Percentiles rank a stretch among this genome's conserved stretches.
These are phyloP conservation scores for Gossypium raimondii DNA, from an alignment of 345 rosid genomes.

Conservation along the genomic window DNA sequence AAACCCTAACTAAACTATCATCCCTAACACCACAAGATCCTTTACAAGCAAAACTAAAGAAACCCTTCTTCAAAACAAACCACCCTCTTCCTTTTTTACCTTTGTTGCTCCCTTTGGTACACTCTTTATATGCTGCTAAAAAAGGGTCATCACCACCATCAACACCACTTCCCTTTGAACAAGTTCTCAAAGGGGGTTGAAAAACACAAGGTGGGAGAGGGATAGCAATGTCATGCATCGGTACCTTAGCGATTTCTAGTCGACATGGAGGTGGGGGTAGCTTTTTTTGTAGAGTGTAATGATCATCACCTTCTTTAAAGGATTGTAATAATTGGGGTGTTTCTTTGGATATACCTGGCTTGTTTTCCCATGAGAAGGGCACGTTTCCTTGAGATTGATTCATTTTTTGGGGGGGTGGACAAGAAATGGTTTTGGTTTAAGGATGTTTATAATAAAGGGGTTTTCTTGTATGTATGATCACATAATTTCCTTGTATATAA, in stretches of 20 bases:
- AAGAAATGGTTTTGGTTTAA: not conserved
- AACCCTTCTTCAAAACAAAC: constrained; percentile 18
- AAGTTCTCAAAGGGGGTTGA: constrained; percentile 30
- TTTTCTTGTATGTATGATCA: not conserved
- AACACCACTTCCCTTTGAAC: constrained; percentile 27
- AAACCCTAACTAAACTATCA: constrained; percentile 35
- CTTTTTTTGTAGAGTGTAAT: constrained; percentile 14
- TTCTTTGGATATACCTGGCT: constrained; percentile 33
- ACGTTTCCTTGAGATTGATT: constrained; percentile 18
- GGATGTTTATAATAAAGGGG: not conserved
- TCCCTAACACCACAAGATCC: constrained; percentile 35
- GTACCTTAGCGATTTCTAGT: not conserved
- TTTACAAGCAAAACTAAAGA: constrained; percentile 36
- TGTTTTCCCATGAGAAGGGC: constrained; percentile 32
- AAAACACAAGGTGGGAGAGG: constrained; percentile 38
- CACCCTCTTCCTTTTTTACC: constrained; percentile 12
- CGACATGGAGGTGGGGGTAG: constrained; percentile 43
- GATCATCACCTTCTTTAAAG: not conserved
- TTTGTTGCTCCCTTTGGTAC: constrained; percentile 28
- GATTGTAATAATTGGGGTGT: not conserved
- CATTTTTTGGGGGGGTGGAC: constrained; percentile 4
- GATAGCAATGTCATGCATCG: constrained; percentile 20
- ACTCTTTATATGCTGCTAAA: constrained; percentile 44
- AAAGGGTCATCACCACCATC: constrained; percentile 45
- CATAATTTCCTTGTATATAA: not conserved